Evolutionary conservation across 1,284 basidiomycete genomes (phyloP).

Genomic region (Heterobasidion irregulare): DNA sequence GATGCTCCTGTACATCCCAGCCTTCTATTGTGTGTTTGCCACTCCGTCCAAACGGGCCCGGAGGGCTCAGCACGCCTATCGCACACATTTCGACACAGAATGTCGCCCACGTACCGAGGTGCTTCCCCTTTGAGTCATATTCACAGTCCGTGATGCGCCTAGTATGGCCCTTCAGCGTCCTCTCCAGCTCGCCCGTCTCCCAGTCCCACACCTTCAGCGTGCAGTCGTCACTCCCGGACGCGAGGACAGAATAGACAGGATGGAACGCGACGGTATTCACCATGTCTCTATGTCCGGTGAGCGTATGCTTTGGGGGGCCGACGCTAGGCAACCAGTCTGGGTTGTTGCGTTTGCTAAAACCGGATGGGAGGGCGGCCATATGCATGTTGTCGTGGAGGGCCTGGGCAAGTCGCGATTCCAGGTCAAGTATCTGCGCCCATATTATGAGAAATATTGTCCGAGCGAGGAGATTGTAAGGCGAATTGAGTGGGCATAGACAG

Average conservation of each 20-base stretch:
- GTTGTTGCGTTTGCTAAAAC: slow-evolving; percentile 28
- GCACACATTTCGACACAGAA: slow-evolving; percentile 1
- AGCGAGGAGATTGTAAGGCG: not conserved
- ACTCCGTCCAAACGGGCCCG: not conserved
- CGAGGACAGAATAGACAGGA: slow-evolving; percentile 60
- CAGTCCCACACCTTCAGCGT: slow-evolving; percentile 80
- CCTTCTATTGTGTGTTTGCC: too few species aligned
- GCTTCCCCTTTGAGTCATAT: slow-evolving; percentile 62
- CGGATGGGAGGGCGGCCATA: slow-evolving; percentile 35
- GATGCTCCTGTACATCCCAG: too few species aligned
- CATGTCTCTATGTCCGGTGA: slow-evolving; percentile 58
- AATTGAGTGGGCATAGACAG: slow-evolving; percentile 12
- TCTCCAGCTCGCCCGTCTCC: slow-evolving; percentile 75
- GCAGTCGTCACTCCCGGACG: slow-evolving; percentile 63
- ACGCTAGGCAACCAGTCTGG: slow-evolving; percentile 64
- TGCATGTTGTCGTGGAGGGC: slow-evolving; percentile 55
- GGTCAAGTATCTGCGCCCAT: slow-evolving; percentile 55
- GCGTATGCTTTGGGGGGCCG: slow-evolving; percentile 43
- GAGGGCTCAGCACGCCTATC: not conserved
- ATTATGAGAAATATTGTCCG: not conserved
- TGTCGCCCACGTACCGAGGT: slow-evolving; percentile 42
- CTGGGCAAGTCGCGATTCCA: slow-evolving; percentile 57
- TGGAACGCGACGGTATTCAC: slow-evolving; percentile 66
- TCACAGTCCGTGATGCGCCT: slow-evolving; percentile 68
- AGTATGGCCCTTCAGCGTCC: slow-evolving; percentile 74